Base-by-base conservation (phyloP, 108 stramenopile species). In the Skeletonema marinoi region DNA sequence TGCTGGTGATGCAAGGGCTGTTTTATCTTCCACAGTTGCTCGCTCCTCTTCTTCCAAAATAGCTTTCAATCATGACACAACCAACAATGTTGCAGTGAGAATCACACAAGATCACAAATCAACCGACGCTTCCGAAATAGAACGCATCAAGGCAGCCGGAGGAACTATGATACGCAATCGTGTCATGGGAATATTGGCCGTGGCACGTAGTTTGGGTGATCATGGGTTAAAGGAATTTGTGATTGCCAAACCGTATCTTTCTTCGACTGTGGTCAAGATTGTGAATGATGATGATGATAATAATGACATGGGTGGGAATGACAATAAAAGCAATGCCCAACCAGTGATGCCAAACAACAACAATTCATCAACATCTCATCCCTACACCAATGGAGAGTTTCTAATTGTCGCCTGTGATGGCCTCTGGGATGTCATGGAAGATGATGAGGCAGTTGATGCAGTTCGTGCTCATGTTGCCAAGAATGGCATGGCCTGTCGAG, bases 1-100 rank as follows among this genome's bases (percentile, higher is more conserved):
- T 84, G 94, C 92, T 29, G 99, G 99, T 11, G 99, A 99, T 74
- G 90, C 96, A 16, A 81, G 97, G 30, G 90, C 95, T 31, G 97
- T 98, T n/a, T 70, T 98, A 11, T 89, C 84, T 33, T 86, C 85
- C 48, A 11, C 29, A 8, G 41, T 10, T 31, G 80, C 80, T 3
- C 50, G 67, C 14, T 9, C 17, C 9, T 25, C 25, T 11, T 25
- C 25, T 56, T 6, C 19, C 29, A 56, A 1, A 17, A 56, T 9
- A 29, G 7, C 10, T 1, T 25, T 56, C 25, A 56, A 25, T 8
- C 0, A 25, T n/a, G 54, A 56, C 8, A n/a, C 14, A 8, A 51
- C 63, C 4, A 64, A 2, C 17, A 19, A 63, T 1, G 14, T 32
- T 9, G 90, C 88, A 2, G 64, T 66, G 0, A 85, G 92, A 25